A percentile compares a stretch with the other conserved stretches of the same genome.
Conservation (phyloP, 1,284 basidiomycete genomes). For the Tilletia setariae region DNA sequence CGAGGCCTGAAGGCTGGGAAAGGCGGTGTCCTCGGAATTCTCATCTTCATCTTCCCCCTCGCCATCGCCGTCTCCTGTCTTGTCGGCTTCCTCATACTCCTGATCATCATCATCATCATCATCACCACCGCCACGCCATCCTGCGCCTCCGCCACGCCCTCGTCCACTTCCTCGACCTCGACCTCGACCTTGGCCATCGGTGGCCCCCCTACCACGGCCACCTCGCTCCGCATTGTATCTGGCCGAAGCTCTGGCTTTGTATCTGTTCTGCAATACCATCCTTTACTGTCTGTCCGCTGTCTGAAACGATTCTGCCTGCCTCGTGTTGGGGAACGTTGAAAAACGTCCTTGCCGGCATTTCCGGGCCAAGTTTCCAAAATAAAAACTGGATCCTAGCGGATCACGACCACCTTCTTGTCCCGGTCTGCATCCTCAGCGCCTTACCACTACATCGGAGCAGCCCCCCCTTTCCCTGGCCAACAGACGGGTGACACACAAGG, state of each 20-base stretch:
- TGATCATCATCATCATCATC: neutral
- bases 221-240: slow-evolving; percentile 32
- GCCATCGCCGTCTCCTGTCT: slow-evolving; percentile 21
- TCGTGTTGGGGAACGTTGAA: too few relatives aligned
- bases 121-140: neutral
- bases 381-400: too few relatives aligned
- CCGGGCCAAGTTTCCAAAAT: too few relatives aligned
- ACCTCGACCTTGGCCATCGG: neutral
- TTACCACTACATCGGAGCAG: too few relatives aligned
- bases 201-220: slow-evolving; percentile 10
- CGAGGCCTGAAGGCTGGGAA: slow-evolving; percentile 9
- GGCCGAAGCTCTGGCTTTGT: slow-evolving; percentile 50
- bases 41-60: slow-evolving; percentile 20
- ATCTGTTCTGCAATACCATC: slow-evolving; percentile 54
- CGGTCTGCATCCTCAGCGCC: too few relatives aligned
- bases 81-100: slow-evolving; percentile 14
- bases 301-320: too few relatives aligned
- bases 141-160: neutral
- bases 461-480: too few relatives aligned
- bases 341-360: too few relatives aligned
- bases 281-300: too few relatives aligned
- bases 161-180: neutral
- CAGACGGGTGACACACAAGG: too few relatives aligned
- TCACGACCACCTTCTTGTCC: too few relatives aligned
- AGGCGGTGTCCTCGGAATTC: neutral